These are phyloP conservation scores for Fusarium sp. DNA, from an alignment of 2,329 filamentous ascomycete species.

Conservation along the genomic window DNA sequence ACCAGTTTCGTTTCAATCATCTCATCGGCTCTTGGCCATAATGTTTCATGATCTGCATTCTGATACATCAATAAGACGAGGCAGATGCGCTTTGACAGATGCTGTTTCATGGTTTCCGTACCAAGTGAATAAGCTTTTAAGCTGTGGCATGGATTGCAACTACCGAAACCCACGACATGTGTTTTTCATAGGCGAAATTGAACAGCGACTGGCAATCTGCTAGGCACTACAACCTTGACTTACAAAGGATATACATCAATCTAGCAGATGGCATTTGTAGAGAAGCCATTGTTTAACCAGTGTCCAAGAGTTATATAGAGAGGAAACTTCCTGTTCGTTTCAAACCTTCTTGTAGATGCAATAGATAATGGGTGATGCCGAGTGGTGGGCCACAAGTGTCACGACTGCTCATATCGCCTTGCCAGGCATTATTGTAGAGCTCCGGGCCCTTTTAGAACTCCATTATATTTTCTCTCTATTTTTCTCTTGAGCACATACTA, in stretches of 20 bases:
- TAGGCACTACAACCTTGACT: not conserved
- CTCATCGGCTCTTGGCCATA: not conserved
- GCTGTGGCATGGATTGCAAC: no score
- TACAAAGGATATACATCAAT: not conserved
- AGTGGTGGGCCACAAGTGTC: not conserved
- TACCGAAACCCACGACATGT: not conserved
- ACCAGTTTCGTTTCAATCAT: not conserved
- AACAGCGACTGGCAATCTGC: not conserved
- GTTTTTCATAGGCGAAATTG: not conserved
- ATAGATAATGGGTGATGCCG: not conserved
- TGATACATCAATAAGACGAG: not conserved
- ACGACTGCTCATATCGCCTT: not conserved
- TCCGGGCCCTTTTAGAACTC: not conserved
- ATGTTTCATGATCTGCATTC: constrained; percentile 5
- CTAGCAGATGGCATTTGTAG: not conserved
- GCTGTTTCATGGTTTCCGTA: not conserved
- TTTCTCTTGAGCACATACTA: not conserved
- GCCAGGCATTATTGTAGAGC: not conserved
- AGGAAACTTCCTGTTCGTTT: not conserved
- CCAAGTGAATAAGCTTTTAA: not conserved
- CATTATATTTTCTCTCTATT: not conserved
- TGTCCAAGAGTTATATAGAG: not conserved
- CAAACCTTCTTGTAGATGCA: not conserved
- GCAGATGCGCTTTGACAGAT: no score
- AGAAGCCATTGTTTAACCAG: not conserved